These are phyloP conservation scores for Salix koriyanagi DNA, from an alignment of 345 rosid genomes.

Conservation along the genomic window DNA sequence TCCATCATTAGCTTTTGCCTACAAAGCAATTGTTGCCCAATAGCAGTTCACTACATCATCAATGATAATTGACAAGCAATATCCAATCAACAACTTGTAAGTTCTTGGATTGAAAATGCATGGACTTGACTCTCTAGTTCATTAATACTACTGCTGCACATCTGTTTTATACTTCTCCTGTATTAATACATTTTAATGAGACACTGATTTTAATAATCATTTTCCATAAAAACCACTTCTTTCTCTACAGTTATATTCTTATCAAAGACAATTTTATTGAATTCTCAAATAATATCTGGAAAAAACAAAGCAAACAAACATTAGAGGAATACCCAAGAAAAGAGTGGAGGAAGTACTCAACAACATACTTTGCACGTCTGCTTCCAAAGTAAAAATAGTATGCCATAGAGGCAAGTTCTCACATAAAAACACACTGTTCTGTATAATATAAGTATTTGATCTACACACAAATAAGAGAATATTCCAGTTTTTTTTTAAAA, in stretches of 20 bases:
- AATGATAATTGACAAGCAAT: neutral
- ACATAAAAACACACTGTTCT: neutral
- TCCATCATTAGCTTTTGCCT: slow-evolving; percentile 98
- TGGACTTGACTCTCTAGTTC: neutral
- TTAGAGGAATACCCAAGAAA: neutral
- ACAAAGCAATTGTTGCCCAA: slow-evolving; percentile 16
- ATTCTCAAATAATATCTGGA: neutral
- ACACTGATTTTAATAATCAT: neutral
- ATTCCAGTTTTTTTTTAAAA: neutral
- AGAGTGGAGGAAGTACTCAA: neutral
- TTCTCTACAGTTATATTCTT: neutral
- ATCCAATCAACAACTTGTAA: slow-evolving; percentile 2
- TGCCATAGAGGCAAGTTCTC: neutral
- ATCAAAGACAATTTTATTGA: neutral
- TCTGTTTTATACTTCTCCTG: neutral
- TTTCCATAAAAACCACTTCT: neutral
- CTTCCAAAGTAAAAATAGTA: neutral
- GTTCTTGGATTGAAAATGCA: neutral
- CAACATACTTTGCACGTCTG: neutral
- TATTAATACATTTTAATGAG: neutral
- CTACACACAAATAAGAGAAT: neutral
- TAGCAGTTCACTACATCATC: slow-evolving; percentile 1
- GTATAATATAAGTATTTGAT: neutral
- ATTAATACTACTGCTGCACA: neutral
- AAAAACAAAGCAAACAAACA: neutral